Conservation (phyloP, 441 rosid species). For the Populus hybrid region DNA sequence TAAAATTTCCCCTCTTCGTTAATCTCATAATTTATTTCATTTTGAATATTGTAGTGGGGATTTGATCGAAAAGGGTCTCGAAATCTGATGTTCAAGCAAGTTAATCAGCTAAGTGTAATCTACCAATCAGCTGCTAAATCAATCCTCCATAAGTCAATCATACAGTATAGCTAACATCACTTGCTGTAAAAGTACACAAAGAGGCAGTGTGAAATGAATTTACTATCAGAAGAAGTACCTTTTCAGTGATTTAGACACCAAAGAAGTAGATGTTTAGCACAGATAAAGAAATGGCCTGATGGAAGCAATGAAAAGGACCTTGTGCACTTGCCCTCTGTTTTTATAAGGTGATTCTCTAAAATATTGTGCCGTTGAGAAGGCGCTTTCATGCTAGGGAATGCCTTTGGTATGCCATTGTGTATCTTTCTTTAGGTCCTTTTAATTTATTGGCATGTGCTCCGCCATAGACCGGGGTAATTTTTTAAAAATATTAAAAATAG, state of each 20-base stretch:
- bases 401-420: not conserved
- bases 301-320: no score
- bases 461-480: no score
- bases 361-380: no score
- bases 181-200: not conserved
- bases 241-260: no score
- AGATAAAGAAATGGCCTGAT: no score
- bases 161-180: not conserved
- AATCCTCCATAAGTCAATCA: not conserved
- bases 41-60: not conserved
- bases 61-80: not conserved
- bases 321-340: no score
- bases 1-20: not conserved
- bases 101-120: not conserved
- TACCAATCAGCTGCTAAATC: not conserved
- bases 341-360: no score
- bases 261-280: no score
- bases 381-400: no score
- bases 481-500: no score
- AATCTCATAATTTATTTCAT: not conserved
- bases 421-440: not conserved
- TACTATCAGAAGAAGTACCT: not conserved
- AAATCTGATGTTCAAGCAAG: not conserved
- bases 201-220: not conserved
- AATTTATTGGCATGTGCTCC: no score